These are phyloP conservation scores for Aspergillus awamori DNA, from an alignment of 2,329 filamentous ascomycete genomes.

Conservation along the genomic window DNA sequence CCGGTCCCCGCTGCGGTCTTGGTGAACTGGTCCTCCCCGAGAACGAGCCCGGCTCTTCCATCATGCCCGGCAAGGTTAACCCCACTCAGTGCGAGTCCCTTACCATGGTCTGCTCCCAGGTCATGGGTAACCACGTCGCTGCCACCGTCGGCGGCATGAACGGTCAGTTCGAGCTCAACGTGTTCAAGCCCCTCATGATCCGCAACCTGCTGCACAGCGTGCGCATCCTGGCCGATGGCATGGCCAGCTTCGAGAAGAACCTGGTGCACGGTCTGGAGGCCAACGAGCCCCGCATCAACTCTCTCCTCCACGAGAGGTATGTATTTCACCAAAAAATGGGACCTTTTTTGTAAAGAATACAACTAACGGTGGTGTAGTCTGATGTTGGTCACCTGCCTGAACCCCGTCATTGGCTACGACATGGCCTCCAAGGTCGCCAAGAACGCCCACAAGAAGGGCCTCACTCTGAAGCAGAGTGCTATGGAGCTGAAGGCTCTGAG, in stretches of 20 bases:
- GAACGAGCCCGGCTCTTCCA: conserved; percentile 96
- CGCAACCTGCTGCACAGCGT: conserved; percentile 91
- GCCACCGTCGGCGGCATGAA: conserved; percentile 94
- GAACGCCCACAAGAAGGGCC: conserved; percentile 98
- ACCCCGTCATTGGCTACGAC: conserved; percentile 96
- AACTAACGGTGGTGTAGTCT: conserved; percentile 60
- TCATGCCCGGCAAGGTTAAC: conserved; percentile 99
- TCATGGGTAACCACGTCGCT: conserved; percentile 95
- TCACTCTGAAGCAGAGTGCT: conserved; percentile 90
- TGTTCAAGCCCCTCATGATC: conserved; percentile 97
- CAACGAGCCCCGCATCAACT: conserved; percentile 88
- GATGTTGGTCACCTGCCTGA: conserved; percentile 97
- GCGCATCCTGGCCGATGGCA: conserved; percentile 84
- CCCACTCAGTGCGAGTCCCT: conserved; percentile 97
- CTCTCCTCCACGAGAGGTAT: conserved; percentile 91
- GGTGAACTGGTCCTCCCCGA: conserved; percentile 92
- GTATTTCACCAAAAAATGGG: not conserved
- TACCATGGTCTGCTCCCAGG: conserved; percentile 96
- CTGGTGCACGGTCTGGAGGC: conserved; percentile 84
- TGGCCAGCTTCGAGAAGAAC: conserved; percentile 94
- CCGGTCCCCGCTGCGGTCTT: conserved; percentile 91
- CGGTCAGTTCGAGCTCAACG: conserved; percentile 98
- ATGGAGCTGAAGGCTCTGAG: conserved; percentile 90
- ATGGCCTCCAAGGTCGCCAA: conserved; percentile 97
- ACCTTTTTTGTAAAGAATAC: conserved; percentile 1